Conservation (phyloP, 805 yeast species). For the Yarrowia hollandica region DNA sequence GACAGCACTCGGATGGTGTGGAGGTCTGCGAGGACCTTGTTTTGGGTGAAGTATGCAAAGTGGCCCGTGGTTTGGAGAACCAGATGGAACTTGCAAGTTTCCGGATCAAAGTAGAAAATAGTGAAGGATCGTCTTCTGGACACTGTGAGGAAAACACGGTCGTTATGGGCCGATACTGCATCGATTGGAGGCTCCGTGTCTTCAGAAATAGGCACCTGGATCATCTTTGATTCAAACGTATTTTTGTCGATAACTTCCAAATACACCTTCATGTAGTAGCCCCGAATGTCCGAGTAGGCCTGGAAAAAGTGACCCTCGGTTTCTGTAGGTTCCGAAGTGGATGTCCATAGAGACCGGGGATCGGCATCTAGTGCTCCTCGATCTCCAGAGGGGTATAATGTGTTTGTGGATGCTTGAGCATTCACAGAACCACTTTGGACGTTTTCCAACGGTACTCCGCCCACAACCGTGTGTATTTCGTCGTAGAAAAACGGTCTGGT, state of each 20-base stretch:
- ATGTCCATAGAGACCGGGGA: background rate
- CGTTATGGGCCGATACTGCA: background rate
- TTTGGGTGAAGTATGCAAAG: background rate
- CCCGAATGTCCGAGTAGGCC: background rate
- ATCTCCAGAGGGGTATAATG: background rate
- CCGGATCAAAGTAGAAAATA: background rate
- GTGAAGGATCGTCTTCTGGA: background rate
- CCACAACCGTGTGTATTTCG: background rate
- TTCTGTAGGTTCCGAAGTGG: background rate
- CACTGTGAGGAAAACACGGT: background rate
- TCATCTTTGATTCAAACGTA: background rate
- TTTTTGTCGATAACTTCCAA: background rate
- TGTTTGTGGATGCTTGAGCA: background rate
- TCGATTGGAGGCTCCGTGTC: background rate
- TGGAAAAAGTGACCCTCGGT: background rate
- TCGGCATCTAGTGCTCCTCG: background rate
- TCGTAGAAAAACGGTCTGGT: slow-evolving; percentile 4
- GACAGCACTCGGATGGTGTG: background rate
- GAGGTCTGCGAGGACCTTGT: background rate
- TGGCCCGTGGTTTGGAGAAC: background rate
- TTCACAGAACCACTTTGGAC: background rate
- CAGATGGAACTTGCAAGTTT: background rate
- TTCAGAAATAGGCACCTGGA: background rate
- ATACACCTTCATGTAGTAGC: background rate
- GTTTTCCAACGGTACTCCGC: background rate